Conservation (phyloP, 2,329 filamentous ascomycete species). For the Plectosphaerella plurivora region DNA sequence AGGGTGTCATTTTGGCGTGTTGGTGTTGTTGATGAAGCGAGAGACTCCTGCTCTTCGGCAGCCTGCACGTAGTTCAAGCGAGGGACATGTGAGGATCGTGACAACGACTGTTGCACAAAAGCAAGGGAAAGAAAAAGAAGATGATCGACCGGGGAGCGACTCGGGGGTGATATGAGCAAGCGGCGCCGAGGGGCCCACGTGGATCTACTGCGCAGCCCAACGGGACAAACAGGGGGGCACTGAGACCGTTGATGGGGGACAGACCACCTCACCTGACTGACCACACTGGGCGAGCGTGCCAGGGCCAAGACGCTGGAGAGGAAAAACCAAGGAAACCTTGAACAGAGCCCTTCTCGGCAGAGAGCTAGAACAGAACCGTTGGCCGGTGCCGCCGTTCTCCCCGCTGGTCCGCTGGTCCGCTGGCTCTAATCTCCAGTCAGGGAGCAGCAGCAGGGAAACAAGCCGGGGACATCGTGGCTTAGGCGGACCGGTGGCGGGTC, state of each 20-base stretch:
- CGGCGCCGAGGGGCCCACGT: not conserved
- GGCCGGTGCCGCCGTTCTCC: not conserved
- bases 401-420: no score
- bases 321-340: not conserved
- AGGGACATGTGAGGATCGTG: not conserved
- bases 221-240: not conserved
- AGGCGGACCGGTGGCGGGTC: not conserved
- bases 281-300: no score
- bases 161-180: not conserved
- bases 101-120: not conserved
- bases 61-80: not conserved
- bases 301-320: not conserved
- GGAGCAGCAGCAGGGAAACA: not conserved
- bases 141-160: not conserved
- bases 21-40: not conserved
- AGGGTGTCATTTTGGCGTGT: not conserved
- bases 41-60: not conserved
- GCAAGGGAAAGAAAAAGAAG: not conserved
- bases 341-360: not conserved
- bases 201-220: not conserved
- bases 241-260: not conserved
- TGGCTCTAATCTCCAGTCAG: not conserved
- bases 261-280: not conserved
- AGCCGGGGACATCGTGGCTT: not conserved
- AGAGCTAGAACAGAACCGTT: not conserved